A percentile compares a stretch with the other conserved stretches of the same genome.
Conservation (phyloP, 495 filamentous ascomycete species). For the Neurospora terricola region DNA sequence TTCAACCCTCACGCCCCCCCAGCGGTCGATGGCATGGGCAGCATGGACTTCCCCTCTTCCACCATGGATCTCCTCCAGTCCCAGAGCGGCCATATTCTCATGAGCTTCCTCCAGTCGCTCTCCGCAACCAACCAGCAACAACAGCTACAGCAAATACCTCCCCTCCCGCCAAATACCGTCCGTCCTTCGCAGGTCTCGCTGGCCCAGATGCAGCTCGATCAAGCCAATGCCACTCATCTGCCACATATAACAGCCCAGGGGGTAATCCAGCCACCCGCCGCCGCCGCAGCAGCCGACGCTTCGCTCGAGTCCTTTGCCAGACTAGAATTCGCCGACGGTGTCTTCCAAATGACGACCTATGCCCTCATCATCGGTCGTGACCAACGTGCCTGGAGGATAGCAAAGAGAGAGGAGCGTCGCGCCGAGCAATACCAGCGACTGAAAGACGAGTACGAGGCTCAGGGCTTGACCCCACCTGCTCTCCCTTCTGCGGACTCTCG, state of each 20-base stretch:
- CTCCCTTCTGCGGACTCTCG: slow-evolving; percentile 27
- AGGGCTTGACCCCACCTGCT: slow-evolving; percentile 30
- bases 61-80: slow-evolving; percentile 12
- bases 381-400: slow-evolving; percentile 33
- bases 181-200: slow-evolving; percentile 22
- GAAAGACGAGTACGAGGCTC: slow-evolving; percentile 26
- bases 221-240: neutral
- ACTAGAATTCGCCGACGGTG: slow-evolving; percentile 42
- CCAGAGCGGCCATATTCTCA: slow-evolving; percentile 9
- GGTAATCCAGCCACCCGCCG: slow-evolving; percentile 10
- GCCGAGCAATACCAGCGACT: slow-evolving; percentile 26
- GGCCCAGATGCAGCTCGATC: slow-evolving; percentile 9
- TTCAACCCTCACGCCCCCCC: neutral
- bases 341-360: slow-evolving; percentile 43
- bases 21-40: neutral
- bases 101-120: slow-evolving; percentile 15
- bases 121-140: slow-evolving; percentile 5
- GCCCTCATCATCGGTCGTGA: slow-evolving; percentile 42
- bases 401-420: slow-evolving; percentile 31
- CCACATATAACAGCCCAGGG: neutral
- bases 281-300: slow-evolving; percentile 16
- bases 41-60: slow-evolving; percentile 2
- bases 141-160: slow-evolving; percentile 4
- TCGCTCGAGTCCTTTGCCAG: slow-evolving; percentile 40
- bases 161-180: slow-evolving; percentile 17